phyloP scores from a whole-genome alignment of 129 eudicot species.

The Flaveria ramosissima region DNA sequence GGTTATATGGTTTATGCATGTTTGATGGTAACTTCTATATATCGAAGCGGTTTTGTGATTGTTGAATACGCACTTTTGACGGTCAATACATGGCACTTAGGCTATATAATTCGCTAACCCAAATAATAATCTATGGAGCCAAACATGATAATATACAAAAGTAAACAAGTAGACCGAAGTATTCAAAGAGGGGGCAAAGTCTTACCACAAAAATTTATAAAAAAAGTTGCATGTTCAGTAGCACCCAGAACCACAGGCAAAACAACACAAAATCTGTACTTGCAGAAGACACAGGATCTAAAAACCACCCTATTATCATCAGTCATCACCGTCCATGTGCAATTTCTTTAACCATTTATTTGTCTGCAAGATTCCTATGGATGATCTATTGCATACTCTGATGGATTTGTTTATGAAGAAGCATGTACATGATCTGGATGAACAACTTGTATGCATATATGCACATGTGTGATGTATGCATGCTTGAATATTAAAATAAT shows the following conservation, averaged over 20 bases:
- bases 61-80: too few relatives aligned
- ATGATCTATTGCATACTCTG: slow-evolving; percentile 41
- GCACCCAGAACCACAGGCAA: slow-evolving; percentile 39
- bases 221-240: slow-evolving; percentile 35
- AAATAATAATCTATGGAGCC: background rate
- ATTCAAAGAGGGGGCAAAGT: slow-evolving; percentile 17
- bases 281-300: slow-evolving; percentile 26
- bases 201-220: slow-evolving; percentile 16
- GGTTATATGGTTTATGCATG: too few relatives aligned
- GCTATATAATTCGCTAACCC: background rate
- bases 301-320: slow-evolving; percentile 30
- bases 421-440: slow-evolving; percentile 33
- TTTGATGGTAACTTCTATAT: too few relatives aligned
- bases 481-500: slow-evolving; percentile 28
- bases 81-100: too few relatives aligned
- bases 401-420: slow-evolving; percentile 27
- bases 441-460: slow-evolving; percentile 35
- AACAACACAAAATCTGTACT: slow-evolving; percentile 43
- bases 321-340: slow-evolving; percentile 20
- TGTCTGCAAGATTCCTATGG: slow-evolving; percentile 38
- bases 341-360: slow-evolving; percentile 13
- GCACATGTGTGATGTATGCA: slow-evolving; percentile 35
- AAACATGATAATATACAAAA: slow-evolving; percentile 16
- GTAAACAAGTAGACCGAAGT: slow-evolving; percentile 19
- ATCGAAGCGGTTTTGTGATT: too few relatives aligned